phyloP scores from a whole-genome alignment of 768 basidiomycete species.

The Fomitopsis pulvina region DNA sequence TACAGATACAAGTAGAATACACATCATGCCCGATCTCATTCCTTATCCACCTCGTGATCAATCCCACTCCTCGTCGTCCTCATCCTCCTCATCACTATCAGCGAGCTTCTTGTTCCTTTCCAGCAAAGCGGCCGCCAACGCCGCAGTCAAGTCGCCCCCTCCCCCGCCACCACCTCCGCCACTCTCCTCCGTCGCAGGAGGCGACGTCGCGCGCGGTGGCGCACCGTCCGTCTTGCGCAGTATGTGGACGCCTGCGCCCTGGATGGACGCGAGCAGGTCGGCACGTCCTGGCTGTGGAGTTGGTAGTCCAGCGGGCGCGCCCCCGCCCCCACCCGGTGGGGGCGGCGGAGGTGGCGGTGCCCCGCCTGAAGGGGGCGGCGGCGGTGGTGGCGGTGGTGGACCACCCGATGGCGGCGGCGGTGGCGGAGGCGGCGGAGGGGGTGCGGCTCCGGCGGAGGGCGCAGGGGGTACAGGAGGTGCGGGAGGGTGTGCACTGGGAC shows the following conservation, averaged over 20 bases:
- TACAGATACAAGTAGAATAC: too few relatives aligned
- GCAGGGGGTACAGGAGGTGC: constrained; percentile 26
- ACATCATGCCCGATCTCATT: too few relatives aligned
- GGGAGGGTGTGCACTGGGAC: constrained; percentile 20
- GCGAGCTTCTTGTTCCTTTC: constrained; percentile 84
- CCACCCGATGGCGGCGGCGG: constrained; percentile 24
- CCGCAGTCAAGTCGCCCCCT: constrained; percentile 74
- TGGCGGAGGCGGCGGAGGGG: constrained; percentile 30
- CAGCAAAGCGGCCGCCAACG: constrained; percentile 76
- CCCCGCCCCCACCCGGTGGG: constrained; percentile 27
- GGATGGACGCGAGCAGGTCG: constrained; percentile 73
- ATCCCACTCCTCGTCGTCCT: constrained; percentile 29
- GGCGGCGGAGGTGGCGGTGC: constrained; percentile 40
- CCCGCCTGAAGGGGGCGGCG: constrained; percentile 29
- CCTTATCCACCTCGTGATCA: too few relatives aligned
- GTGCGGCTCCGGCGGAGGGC: constrained; percentile 21
- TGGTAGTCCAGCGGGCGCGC: constrained; percentile 28
- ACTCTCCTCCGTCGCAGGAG: constrained; percentile 24
- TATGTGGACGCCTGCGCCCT: constrained; percentile 68
- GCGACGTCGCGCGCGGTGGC: constrained; percentile 28
- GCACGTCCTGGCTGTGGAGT: constrained; percentile 53
- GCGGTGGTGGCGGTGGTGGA: constrained; percentile 35
- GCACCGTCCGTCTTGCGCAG: constrained; percentile 49
- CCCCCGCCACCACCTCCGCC: constrained; percentile 33
- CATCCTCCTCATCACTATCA: constrained; percentile 47